Percentiles rank a stretch among this genome's conserved stretches.
Conservation (phyloP, 306 rosid species). For the Glycine soja region DNA sequence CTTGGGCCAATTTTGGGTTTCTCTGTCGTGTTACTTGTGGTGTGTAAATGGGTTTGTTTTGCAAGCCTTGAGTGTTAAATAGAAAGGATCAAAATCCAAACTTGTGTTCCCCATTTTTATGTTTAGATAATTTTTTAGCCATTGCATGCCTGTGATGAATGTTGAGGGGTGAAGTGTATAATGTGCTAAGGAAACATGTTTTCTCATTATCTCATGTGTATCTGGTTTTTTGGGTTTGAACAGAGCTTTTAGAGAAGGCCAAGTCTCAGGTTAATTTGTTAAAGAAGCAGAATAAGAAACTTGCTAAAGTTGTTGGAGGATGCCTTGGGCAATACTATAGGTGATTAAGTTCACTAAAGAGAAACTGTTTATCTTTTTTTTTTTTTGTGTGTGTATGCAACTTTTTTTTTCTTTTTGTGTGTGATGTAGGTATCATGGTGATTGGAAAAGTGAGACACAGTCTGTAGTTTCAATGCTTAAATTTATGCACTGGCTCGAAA, state of each 20-base stretch:
- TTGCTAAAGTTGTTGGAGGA: constrained; percentile 71
- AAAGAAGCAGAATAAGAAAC: constrained; percentile 74
- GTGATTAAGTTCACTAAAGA: constrained; percentile 43
- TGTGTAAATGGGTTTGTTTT: background rate
- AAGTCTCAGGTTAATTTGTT: constrained; percentile 68
- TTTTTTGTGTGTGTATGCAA: constrained; percentile 4
- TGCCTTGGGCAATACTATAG: constrained; percentile 74
- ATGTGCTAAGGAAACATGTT: background rate
- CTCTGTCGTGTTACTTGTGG: background rate
- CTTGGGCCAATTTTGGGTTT: background rate
- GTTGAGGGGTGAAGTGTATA: background rate
- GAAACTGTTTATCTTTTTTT: background rate
- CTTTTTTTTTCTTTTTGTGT: background rate
- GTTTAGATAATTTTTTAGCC: background rate
- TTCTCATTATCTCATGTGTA: background rate
- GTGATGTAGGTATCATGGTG: constrained; percentile 79
- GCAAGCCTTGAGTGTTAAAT: background rate
- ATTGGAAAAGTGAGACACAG: constrained; percentile 95
- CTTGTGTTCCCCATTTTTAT: constrained; percentile 9
- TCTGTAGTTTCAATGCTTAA: constrained; percentile 82
- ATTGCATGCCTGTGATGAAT: background rate
- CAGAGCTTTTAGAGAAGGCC: constrained; percentile 86
- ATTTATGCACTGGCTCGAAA: constrained; percentile 93
- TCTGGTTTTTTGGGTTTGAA: constrained; percentile 4
- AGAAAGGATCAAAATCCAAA: background rate